Evolutionary conservation across 306 rosid genomes (phyloP).

Genomic region (Benincasa hispida): DNA sequence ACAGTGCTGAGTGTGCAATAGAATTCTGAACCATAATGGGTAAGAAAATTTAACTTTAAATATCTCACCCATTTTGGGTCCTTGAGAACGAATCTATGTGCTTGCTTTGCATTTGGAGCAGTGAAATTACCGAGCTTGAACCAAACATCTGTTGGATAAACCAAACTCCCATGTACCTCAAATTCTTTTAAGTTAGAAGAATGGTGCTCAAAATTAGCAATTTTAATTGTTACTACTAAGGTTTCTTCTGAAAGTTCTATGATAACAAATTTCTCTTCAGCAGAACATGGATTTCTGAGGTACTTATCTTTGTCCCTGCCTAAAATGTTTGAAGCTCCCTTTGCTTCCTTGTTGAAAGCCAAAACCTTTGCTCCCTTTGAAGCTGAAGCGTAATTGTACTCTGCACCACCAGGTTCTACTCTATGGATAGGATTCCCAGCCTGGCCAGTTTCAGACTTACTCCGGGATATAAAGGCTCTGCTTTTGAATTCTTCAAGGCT

Average conservation of each 20-base stretch:
- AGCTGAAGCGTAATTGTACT: constrained; percentile 85
- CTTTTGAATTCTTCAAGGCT: constrained; percentile 97
- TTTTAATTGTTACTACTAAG: constrained; percentile 67
- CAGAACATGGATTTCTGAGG: constrained; percentile 93
- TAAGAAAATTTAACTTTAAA: constrained; percentile 66
- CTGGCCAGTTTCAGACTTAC: constrained; percentile 38
- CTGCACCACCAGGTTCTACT: constrained; percentile 82
- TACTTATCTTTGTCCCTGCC: constrained; percentile 81
- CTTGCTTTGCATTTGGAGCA: constrained; percentile 73
- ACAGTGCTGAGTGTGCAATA: constrained; percentile 78
- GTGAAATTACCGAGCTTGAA: constrained; percentile 64
- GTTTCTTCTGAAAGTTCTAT: constrained; percentile 97
- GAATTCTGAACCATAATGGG: constrained; percentile 83
- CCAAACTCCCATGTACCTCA: constrained; percentile 71
- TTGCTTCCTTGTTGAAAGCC: constrained; percentile 91
- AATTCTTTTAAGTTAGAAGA: constrained; percentile 79
- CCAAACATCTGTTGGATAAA: constrained; percentile 86
- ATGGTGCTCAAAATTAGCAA: constrained; percentile 87
- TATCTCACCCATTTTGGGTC: constrained; percentile 99
- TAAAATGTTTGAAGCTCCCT: constrained; percentile 85
- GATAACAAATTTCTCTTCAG: constrained; percentile 62
- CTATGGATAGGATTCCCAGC: constrained; percentile 55
- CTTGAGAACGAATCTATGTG: constrained; percentile 52
- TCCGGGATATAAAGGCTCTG: constrained; percentile 51
- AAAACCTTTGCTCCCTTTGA: constrained; percentile 98